Percentiles rank a stretch among this genome's conserved stretches.
These are phyloP conservation scores for Fusarium sp. DNA, from an alignment of 2,329 filamentous ascomycete species.

Conservation along the genomic window DNA sequence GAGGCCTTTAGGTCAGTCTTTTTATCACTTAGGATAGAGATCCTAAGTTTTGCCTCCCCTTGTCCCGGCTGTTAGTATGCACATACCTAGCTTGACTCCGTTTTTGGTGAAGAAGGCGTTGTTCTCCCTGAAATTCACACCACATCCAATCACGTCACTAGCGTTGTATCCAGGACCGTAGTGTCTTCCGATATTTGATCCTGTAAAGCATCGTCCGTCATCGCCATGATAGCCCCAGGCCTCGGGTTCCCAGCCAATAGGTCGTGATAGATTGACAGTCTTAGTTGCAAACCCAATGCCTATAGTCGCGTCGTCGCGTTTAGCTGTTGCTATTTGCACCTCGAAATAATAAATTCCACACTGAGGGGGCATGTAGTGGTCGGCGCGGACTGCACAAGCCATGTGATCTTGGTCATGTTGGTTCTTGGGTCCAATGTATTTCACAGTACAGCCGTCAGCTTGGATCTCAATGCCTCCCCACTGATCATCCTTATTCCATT, in stretches of 20 bases:
- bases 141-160: constrained; percentile 72
- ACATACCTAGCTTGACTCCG: constrained; percentile 66
- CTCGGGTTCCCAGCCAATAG: constrained; percentile 75
- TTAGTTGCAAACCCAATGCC: constrained; percentile 72
- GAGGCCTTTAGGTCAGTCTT: not conserved
- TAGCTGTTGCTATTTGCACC: constrained; percentile 64
- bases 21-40: not conserved
- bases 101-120: constrained; percentile 78
- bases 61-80: not conserved
- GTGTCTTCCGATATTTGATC: constrained; percentile 65
- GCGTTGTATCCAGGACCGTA: constrained; percentile 68
- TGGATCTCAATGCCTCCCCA: constrained; percentile 78
- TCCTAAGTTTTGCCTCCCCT: not conserved
- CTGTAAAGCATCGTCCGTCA: constrained; percentile 71
- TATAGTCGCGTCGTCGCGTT: constrained; percentile 69
- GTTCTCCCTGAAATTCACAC: constrained; percentile 72
- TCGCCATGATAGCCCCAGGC: constrained; percentile 78
- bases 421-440: constrained; percentile 62
- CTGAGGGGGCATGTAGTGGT: constrained; percentile 87
- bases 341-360: constrained; percentile 98
- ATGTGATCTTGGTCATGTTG: constrained; percentile 73
- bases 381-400: constrained; percentile 82
- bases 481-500: constrained; percentile 86
- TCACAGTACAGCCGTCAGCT: constrained; percentile 78
- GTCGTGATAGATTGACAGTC: constrained; percentile 64